Evolutionary conservation across 192 early-diverging fungal genomes (phyloP).

Genomic region (Pilaira anomala): DNA sequence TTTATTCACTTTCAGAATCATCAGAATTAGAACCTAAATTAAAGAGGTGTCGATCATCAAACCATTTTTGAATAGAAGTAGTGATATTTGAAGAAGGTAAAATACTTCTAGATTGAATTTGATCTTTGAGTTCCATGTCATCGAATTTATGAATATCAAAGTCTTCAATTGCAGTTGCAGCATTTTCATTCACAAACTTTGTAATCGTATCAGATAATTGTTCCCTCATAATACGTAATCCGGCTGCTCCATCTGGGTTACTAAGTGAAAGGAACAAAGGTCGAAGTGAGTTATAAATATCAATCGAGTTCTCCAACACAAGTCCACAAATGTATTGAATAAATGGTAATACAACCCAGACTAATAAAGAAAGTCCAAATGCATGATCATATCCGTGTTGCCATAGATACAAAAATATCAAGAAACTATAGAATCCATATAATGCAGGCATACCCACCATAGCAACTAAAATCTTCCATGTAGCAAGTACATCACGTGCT

Average conservation of each 20-base stretch:
- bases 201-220: conserved; percentile 74
- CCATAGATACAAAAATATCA: conserved; percentile 37
- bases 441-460: conserved; percentile 68
- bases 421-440: conserved; percentile 63
- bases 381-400: background rate
- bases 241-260: conserved; percentile 39
- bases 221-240: conserved; percentile 65
- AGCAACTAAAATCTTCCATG: conserved; percentile 88
- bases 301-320: conserved; percentile 66
- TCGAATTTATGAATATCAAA: conserved; percentile 44
- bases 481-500: conserved; percentile 92
- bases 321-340: conserved; percentile 64
- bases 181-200: conserved; percentile 77
- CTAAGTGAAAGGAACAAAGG: conserved; percentile 77
- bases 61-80: conserved; percentile 6
- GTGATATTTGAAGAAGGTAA: background rate
- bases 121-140: conserved; percentile 11
- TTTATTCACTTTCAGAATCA: no score
- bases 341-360: conserved; percentile 50
- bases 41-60: conserved; percentile 21
- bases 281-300: conserved; percentile 73
- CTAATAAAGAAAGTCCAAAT: background rate
- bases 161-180: conserved; percentile 65
- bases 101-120: conserved; percentile 8
- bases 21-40: conserved; percentile 4